Evolutionary conservation across 2,329 filamentous ascomycete species (phyloP), one percentile per base, ranked within the genome.

Genomic region (Fusarium odoratissimum): DNA sequence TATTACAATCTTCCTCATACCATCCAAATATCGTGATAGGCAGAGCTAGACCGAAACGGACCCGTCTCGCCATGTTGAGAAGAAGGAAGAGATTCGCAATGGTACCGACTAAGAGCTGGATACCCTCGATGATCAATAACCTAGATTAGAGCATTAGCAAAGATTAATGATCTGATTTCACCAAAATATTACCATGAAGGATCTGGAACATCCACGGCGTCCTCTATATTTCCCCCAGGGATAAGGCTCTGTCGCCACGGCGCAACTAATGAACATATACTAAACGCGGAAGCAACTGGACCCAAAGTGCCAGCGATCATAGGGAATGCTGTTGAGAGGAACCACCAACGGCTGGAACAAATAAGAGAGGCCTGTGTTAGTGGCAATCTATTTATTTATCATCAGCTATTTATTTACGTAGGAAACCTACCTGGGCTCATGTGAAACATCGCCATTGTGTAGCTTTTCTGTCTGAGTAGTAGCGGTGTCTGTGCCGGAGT

Each of bases 281-380:
- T 60, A 19, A 60, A 60, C 13, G 58, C 48, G 3, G 58, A 55
- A 16, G 58, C 48, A 30, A 60, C 58, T 9, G 58, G 58, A 12
- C 58, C 58, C 21, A 60, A 23, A 35, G 58, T 44, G 14, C 58
- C 58, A n/a, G 25, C 58, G 17, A 56, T 56, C 58, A 60, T 44
- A 16, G 58, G 58, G 14, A 60, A 60, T 13, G 48, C 58, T 5
- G 19, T 44, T 9, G 48, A 60, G 16, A 56, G 16, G 13, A 60
- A 44, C 58, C 58, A 60, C 48, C 38, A 55, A 19, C 35, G 19
- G 23, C 48, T 60, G 12, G 31, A 19, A 21, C 33, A 23, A 17
- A 28, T 21, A 12, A 40, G 14, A 30, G 21, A 30, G 16, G n/a
- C 11, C 25, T 9, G 11, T 57, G 31, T 58, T 30, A 58, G 25